phyloP scores from a whole-genome alignment of 352 stramenopile genomes.

The Globisporangium paddicum region DNA sequence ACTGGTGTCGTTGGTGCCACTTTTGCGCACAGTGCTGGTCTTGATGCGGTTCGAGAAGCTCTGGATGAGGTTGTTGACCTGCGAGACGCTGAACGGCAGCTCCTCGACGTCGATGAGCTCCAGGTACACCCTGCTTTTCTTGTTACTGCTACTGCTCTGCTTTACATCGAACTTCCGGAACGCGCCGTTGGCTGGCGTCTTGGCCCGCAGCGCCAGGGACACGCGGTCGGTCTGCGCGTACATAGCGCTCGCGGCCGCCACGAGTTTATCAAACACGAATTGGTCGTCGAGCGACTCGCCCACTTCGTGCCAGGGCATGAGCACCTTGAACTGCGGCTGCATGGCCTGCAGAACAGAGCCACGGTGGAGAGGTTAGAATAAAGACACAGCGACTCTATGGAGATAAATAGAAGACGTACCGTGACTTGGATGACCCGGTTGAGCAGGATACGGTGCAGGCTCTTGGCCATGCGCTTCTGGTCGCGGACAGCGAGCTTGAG shows the following conservation, averaged over 20 bases:
- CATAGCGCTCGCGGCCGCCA: neutral
- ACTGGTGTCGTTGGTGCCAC: no score
- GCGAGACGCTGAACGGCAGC: constrained; percentile 7
- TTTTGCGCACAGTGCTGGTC: neutral
- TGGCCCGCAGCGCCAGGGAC: neutral
- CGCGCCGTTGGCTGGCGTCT: neutral
- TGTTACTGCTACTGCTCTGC: neutral
- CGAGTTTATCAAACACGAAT: neutral
- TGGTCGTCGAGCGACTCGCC: constrained; percentile 1
- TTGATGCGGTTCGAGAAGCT: neutral
- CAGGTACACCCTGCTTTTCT: neutral
- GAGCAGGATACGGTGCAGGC: constrained; percentile 4
- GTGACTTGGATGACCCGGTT: neutral
- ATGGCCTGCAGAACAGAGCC: neutral
- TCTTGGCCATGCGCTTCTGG: constrained; percentile 4
- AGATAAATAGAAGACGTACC: neutral
- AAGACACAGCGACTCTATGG: no score
- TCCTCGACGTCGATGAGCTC: constrained; percentile 5
- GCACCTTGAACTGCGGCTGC: neutral
- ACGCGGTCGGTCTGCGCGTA: constrained; percentile 5
- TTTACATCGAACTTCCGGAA: constrained; percentile 3
- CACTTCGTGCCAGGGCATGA: constrained; percentile 8
- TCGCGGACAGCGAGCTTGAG: neutral
- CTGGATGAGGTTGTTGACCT: constrained; percentile 4
- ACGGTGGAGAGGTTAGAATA: no score